These are phyloP conservation scores for Physcia stellaris DNA, from an alignment of 495 filamentous ascomycete species.

Conservation along the genomic window DNA sequence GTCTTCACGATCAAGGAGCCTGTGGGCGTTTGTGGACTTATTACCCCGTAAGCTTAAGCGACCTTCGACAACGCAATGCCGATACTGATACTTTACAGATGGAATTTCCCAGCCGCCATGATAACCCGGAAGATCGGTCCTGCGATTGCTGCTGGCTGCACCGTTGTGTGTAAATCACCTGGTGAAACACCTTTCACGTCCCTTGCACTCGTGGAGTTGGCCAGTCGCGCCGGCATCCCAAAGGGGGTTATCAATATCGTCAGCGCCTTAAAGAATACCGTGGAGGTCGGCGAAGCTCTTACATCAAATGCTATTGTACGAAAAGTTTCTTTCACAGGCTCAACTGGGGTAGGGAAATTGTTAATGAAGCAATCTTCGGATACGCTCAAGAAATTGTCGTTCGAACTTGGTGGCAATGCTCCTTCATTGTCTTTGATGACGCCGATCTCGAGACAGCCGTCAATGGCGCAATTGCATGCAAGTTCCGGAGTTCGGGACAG, in stretches of 20 bases:
- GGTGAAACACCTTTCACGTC: conserved; percentile 78
- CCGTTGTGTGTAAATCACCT: conserved; percentile 73
- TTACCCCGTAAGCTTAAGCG: conserved; percentile 48
- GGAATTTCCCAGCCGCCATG: conserved; percentile 95
- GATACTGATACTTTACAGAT: conserved; percentile 22
- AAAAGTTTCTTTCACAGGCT: conserved; percentile 86
- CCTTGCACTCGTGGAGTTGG: conserved; percentile 70
- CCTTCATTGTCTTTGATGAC: conserved; percentile 94
- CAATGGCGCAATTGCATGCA: conserved; percentile 57
- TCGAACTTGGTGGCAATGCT: conserved; percentile 83
- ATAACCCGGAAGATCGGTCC: conserved; percentile 80
- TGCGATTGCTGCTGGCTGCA: conserved; percentile 72
- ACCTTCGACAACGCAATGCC: too few species aligned
- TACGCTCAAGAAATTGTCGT: conserved; percentile 74
- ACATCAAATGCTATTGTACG: conserved; percentile 57
- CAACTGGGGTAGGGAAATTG: conserved; percentile 73
- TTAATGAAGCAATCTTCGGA: conserved; percentile 71
- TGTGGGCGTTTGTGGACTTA: conserved; percentile 84
- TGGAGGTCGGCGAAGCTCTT: conserved; percentile 56
- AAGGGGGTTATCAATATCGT: conserved; percentile 76
- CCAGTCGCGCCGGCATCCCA: conserved; percentile 70
- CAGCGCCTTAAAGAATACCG: conserved; percentile 57
- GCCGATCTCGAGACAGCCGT: conserved; percentile 71
- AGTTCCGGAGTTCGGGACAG: conserved; percentile 80
- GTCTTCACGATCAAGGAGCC: conserved; percentile 72